These are phyloP conservation scores for Leccinum ochraceum DNA, from an alignment of 768 basidiomycete species.

Conservation along the genomic window DNA sequence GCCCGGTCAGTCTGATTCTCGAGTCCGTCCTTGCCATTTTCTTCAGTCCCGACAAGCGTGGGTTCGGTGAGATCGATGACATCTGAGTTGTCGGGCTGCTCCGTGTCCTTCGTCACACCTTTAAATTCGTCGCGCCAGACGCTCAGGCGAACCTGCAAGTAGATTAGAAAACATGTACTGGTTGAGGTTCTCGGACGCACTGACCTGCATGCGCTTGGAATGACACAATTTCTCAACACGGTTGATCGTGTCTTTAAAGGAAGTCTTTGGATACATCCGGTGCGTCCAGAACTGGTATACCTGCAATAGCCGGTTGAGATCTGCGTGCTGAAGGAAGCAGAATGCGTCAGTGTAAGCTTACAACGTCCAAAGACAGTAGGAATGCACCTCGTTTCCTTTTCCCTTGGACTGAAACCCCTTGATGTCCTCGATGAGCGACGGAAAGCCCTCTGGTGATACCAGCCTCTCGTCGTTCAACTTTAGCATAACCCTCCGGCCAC, in stretches of 20 bases:
- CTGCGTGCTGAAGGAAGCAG: conserved; percentile 53
- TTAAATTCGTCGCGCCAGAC: conserved; percentile 76
- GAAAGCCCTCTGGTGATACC: conserved; percentile 75
- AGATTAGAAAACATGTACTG: conserved; percentile 5
- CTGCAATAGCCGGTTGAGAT: conserved; percentile 77
- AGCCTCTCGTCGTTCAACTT: conserved; percentile 78
- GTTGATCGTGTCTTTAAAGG: conserved; percentile 83
- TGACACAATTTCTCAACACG: conserved; percentile 89
- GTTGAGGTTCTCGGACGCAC: conserved; percentile 18
- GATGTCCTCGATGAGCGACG: conserved; percentile 70
- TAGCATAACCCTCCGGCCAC: conserved; percentile 37
- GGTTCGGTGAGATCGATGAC: conserved; percentile 34
- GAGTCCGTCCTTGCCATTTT: conserved; percentile 15
- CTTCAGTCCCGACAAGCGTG: conserved; percentile 30
- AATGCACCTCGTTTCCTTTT: conserved; percentile 85
- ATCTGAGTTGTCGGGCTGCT: conserved; percentile 22
- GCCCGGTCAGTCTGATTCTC: conserved; percentile 27
- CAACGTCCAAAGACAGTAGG: neutral
- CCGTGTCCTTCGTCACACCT: conserved; percentile 40
- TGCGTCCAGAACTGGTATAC: conserved; percentile 97
- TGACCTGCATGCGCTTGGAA: conserved; percentile 81
- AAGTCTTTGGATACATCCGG: conserved; percentile 84
- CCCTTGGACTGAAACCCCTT: conserved; percentile 82
- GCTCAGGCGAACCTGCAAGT: conserved; percentile 62
- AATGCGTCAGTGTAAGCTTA: conserved; percentile 2